Base-by-base conservation (phyloP, 108 stramenopile species). In the Nitzschia putrida region DNA sequence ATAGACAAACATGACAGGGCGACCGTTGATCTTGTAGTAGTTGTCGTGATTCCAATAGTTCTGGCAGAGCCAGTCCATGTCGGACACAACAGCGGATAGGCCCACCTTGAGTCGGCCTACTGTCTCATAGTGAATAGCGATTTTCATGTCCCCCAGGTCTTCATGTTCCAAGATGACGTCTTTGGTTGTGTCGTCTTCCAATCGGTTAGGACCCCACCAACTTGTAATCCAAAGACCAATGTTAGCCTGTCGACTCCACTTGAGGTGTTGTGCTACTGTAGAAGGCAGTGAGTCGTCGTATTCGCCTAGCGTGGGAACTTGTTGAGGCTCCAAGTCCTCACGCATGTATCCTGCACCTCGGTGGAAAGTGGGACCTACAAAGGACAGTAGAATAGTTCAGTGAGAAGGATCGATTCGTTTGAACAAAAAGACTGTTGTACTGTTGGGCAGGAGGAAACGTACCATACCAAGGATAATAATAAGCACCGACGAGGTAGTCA, bases 401-500 rank as follows among this genome's bases (percentile, higher is more conserved):
- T 34, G 29, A 34, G 29, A 1, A 34, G 29, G 29, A 34, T 34
- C 29, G 29, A 34, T 34, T 34, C 29, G 4, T 34, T 34, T 1
- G 29, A 34, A 34, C 4, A 34, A 3, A 34, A 34, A n/a, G n/a
- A n/a, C n/a, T 4, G 4, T 34, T 34, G 29, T 3, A 34, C 29
- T 3, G 1, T 34, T 34, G 1, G 5, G 13, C n/a, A 34, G 29
- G 29, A 34, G 4, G 9, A 7, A 22, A 51, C 50, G 44, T 24
- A 8, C 71, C 68, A 64, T 79, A 58, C 82, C 82, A 83, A 21
- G 82, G 82, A 64, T 83, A 83, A 45, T 83, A 82, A 47, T 82
- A 82, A 0, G 57, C 73, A 18, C 77, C 81, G 2, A 82, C 71
- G 29, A 34, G 29, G 29, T 34, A 34, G 29, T 34, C 29, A 51